Percentiles rank a stretch among this genome's conserved stretches.
phyloP scores from a whole-genome alignment of 1,284 basidiomycete species.

The Fomitiporia mediterranea region DNA sequence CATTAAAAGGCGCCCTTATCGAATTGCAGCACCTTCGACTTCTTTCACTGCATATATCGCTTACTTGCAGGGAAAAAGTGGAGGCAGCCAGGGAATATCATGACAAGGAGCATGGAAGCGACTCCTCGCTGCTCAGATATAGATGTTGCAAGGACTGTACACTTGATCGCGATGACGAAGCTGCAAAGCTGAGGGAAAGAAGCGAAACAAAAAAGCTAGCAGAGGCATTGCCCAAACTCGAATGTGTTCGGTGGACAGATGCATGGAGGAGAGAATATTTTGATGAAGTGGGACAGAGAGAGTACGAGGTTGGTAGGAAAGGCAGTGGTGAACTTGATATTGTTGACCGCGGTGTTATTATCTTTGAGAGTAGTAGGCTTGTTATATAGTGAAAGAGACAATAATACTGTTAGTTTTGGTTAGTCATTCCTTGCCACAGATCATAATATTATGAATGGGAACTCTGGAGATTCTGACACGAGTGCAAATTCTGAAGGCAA shows the following conservation, averaged over 20 bases:
- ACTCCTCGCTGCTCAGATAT: neutral
- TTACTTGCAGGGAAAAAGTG: neutral
- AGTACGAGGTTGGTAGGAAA: neutral
- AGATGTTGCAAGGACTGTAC: neutral
- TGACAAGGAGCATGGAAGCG: neutral
- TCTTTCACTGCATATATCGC: neutral
- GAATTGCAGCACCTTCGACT: neutral
- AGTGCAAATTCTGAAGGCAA: too few species aligned
- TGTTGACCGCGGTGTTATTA: too few species aligned
- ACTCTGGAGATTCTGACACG: too few species aligned
- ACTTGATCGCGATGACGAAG: neutral
- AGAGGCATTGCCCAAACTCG: neutral
- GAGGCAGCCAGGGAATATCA: neutral
- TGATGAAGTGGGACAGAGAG: slow-evolving; percentile 7
- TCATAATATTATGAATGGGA: too few species aligned
- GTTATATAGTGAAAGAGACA: too few species aligned
- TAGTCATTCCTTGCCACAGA: too few species aligned
- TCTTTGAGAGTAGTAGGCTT: too few species aligned
- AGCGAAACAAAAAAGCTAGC: neutral
- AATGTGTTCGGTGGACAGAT: slow-evolving; percentile 4
- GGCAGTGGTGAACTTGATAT: too few species aligned
- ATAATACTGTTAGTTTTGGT: too few species aligned
- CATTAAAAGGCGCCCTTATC: neutral
- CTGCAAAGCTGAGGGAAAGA: neutral
- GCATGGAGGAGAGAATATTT: neutral